These are phyloP conservation scores for Abortiporus biennis DNA, from an alignment of 1,284 basidiomycete genomes.

Conservation along the genomic window DNA sequence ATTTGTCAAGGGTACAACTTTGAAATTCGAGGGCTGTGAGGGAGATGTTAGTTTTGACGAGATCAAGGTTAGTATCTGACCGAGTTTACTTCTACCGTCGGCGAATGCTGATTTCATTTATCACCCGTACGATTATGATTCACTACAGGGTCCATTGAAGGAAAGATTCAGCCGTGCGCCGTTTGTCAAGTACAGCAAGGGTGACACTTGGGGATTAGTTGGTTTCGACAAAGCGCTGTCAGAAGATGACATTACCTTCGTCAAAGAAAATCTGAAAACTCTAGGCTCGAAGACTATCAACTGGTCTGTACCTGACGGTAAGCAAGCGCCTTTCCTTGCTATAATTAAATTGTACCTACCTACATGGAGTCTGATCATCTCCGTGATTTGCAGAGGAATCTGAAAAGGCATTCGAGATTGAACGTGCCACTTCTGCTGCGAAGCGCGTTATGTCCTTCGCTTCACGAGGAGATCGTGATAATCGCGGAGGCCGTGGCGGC, in stretches of 20 bases:
- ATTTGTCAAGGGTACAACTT: slow-evolving; percentile 63
- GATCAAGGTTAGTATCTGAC: slow-evolving; percentile 61
- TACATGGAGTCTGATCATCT: neutral
- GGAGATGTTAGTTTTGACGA: slow-evolving; percentile 63
- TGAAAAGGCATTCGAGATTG: slow-evolving; percentile 66
- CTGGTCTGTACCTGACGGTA: slow-evolving; percentile 58
- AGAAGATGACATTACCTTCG: slow-evolving; percentile 59
- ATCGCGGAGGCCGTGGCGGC: slow-evolving; percentile 32
- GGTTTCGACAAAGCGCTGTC: slow-evolving; percentile 55
- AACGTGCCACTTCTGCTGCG: slow-evolving; percentile 64
- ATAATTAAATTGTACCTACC: slow-evolving; percentile 5
- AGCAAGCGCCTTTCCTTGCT: slow-evolving; percentile 20
- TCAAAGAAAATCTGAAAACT: slow-evolving; percentile 56
- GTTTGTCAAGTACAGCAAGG: slow-evolving; percentile 64
- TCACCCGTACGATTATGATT: neutral
- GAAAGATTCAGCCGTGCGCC: slow-evolving; percentile 74
- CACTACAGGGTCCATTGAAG: slow-evolving; percentile 59
- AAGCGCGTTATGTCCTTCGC: slow-evolving; percentile 30
- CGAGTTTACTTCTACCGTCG: slow-evolving; percentile 7
- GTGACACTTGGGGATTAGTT: slow-evolving; percentile 39
- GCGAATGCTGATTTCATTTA: slow-evolving; percentile 4
- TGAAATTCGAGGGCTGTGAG: slow-evolving; percentile 70
- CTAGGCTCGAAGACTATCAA: slow-evolving; percentile 57
- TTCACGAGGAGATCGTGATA: slow-evolving; percentile 26
- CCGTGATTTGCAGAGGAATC: slow-evolving; percentile 38